Percentiles rank a stretch among this genome's conserved stretches.
Conservation (phyloP, 352 stramenopile species). For the Phytophthora vignae region DNA sequence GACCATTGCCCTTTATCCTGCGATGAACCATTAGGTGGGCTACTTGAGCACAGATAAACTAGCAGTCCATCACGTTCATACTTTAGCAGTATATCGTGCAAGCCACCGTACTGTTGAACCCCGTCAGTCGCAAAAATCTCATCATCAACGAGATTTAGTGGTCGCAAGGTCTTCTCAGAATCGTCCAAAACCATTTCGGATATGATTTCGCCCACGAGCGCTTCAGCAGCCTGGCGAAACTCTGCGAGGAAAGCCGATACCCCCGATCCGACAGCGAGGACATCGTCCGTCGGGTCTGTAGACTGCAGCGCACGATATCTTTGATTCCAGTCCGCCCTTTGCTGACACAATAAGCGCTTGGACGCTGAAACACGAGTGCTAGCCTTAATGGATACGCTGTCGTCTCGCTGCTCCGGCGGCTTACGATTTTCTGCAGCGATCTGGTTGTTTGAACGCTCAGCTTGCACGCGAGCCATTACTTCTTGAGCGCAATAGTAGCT, state of each 20-base stretch:
- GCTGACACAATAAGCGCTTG: slow-evolving; percentile 15
- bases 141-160: slow-evolving; percentile 33
- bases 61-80: slow-evolving; percentile 44
- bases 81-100: slow-evolving; percentile 23
- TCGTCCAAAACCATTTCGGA: slow-evolving; percentile 42
- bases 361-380: slow-evolving; percentile 22
- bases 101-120: slow-evolving; percentile 6
- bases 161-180: slow-evolving; percentile 26
- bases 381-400: not conserved
- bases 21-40: not conserved
- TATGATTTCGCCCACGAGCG: slow-evolving; percentile 42
- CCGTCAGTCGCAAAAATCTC: slow-evolving; percentile 53
- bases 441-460: slow-evolving; percentile 30
- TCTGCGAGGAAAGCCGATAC: slow-evolving; percentile 39
- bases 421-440: slow-evolving; percentile 17
- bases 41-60: slow-evolving; percentile 43
- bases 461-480: slow-evolving; percentile 31
- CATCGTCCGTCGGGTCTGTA: slow-evolving; percentile 7
- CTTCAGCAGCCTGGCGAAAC: slow-evolving; percentile 53
- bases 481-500: slow-evolving; percentile 49
- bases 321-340: slow-evolving; percentile 37
- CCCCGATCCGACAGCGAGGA: slow-evolving; percentile 29
- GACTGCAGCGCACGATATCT: slow-evolving; percentile 23
- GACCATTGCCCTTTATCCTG: slow-evolving; percentile 20
- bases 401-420: slow-evolving; percentile 6